Conservation (phyloP, 305 asterid genomes). For the Nicotiana rustica region DNA sequence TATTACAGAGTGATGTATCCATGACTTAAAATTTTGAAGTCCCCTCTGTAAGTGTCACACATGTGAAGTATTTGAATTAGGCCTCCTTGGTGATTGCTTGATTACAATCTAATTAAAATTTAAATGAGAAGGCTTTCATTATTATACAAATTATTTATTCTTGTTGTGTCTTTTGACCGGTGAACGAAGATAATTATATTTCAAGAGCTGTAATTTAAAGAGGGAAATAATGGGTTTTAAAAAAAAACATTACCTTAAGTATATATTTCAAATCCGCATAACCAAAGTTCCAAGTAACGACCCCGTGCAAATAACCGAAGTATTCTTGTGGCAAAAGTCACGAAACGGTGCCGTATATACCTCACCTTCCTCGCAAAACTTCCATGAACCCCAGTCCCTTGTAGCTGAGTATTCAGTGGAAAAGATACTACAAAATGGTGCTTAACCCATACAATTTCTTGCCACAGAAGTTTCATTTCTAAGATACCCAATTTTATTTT, state of each 20-base stretch:
- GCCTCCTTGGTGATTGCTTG: too few species aligned
- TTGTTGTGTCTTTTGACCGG: too few species aligned
- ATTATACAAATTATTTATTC: too few species aligned
- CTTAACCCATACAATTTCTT: slow-evolving; percentile 4
- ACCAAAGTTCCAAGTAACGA: not conserved
- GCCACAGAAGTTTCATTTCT: not conserved
- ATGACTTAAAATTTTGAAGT: too few species aligned
- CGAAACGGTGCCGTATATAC: not conserved
- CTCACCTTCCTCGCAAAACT: not conserved
- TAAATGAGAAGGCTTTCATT: too few species aligned
- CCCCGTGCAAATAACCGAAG: not conserved
- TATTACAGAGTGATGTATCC: too few species aligned
- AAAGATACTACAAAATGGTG: slow-evolving; percentile 1
- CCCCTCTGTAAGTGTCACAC: too few species aligned
- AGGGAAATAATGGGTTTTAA: too few species aligned
- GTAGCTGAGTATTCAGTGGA: not conserved
- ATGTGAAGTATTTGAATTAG: too few species aligned
- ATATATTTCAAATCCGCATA: not conserved
- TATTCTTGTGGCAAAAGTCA: not conserved
- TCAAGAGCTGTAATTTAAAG: too few species aligned
- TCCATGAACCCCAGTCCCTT: not conserved
- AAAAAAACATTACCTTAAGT: not conserved
- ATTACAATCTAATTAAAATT: too few species aligned
- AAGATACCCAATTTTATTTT: not conserved
- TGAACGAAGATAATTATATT: too few species aligned